phyloP scores from a whole-genome alignment of 2,329 filamentous ascomycete species.

The Paraphaeosphaeria minitans region DNA sequence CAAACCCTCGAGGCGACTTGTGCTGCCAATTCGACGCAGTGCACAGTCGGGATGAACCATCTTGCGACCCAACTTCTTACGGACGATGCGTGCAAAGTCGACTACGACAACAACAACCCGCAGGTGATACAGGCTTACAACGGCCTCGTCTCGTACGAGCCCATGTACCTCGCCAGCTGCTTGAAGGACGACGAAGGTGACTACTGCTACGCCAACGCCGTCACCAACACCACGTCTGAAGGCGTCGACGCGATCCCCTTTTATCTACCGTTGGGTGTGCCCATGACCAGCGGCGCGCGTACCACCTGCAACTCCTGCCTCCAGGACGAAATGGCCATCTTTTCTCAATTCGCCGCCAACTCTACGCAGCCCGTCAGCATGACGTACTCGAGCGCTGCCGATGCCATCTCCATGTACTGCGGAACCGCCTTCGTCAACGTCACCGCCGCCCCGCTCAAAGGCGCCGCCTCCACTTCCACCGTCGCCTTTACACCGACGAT shows the following conservation, averaged over 20 bases:
- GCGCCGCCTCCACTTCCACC: slow-evolving; percentile 27
- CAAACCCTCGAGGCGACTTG: slow-evolving; percentile 81
- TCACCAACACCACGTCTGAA: slow-evolving; percentile 73
- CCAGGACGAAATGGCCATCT: slow-evolving; percentile 80
- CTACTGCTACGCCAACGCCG: slow-evolving; percentile 82
- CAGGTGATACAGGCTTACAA: slow-evolving; percentile 75
- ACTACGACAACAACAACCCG: slow-evolving; percentile 70
- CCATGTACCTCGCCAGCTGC: slow-evolving; percentile 81
- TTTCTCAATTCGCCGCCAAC: slow-evolving; percentile 70
- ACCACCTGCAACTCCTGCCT: slow-evolving; percentile 79
- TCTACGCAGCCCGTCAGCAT: slow-evolving; percentile 67
- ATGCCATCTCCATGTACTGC: slow-evolving; percentile 70
- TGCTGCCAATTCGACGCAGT: slow-evolving; percentile 67
- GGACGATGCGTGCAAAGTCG: slow-evolving; percentile 69
- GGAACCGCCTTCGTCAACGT: slow-evolving; percentile 60
- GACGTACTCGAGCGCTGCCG: slow-evolving; percentile 74
- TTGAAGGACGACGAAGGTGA: slow-evolving; percentile 68
- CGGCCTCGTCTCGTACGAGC: slow-evolving; percentile 76
- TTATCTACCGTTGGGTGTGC: slow-evolving; percentile 78
- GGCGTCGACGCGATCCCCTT: slow-evolving; percentile 78
- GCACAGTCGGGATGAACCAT: slow-evolving; percentile 66
- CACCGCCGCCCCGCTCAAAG: slow-evolving; percentile 51
- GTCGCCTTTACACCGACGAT: slow-evolving; percentile 36
- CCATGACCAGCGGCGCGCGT: slow-evolving; percentile 68
- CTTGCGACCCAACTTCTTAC: slow-evolving; percentile 70